Evolutionary conservation across 352 stramenopile genomes (phyloP), one percentile per base, ranked within the genome.

Genomic region (Phytopythium sindhum): DNA sequence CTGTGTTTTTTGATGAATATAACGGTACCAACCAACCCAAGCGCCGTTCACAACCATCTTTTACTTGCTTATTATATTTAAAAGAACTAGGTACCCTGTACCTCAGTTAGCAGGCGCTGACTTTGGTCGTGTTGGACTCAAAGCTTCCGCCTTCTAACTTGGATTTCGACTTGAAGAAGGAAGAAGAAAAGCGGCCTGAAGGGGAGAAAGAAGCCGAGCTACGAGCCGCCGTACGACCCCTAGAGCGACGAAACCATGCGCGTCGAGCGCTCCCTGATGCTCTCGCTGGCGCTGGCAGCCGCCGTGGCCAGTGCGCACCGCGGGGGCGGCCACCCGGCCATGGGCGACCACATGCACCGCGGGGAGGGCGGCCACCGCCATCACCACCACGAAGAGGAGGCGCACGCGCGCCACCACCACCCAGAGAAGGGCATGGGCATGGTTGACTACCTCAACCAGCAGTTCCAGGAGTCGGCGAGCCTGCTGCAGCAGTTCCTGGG

Each of bases 401-500:
- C 60, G 17, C 58, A 47, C 17, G 61, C 50, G 8, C 29, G 14
- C 33, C 53, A 59, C 39, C 53, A 10, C 33, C 53, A 59, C n/a
- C 37, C 35, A 39, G 52, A 63, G 10, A 59, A 63, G 37, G 35
- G 53, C 14, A 39, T 33, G 29, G 75, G 68, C 6, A 24, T 85
- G n/a, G 63, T 74, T n/a, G 47, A 67, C 35, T 53, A 57, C 26
- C 48, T 88, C 29, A 71, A 73, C 51, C 60, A 75, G 31, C 72
- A 84, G 39, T 69, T 84, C 21, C 67, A 78, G 55, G 64, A 56
- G 29, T 85, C 77, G n/a, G 66, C 60, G 19, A 69, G 67, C 44
- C 37, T 82, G 33, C 29, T 88, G 23, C 72, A 82, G 69, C 63
- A 67, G 24, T 72, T 88, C 28, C 74, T 80, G 37, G 45, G 61